Conservation (phyloP, 1,284 basidiomycete species). For the Porodaedalea pini region DNA sequence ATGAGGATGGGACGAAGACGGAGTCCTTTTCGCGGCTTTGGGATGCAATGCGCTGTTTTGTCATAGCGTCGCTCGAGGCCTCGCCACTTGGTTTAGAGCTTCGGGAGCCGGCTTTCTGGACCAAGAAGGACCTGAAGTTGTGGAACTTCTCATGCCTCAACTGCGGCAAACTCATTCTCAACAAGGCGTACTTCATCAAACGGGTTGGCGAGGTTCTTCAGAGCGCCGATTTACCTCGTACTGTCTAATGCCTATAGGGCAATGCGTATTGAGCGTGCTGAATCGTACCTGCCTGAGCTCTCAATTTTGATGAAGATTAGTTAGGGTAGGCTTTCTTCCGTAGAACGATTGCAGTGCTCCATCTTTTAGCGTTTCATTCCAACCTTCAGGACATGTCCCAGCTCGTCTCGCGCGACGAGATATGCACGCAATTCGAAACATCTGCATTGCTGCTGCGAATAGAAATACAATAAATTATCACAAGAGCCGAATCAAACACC, state of each 20-base stretch:
- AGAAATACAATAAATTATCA: background rate
- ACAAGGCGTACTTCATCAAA: constrained; percentile 2
- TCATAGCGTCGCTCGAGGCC: background rate
- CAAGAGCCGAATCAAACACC: constrained; percentile 44
- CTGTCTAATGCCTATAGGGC: background rate
- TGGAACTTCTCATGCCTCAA: background rate
- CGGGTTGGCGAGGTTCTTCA: background rate
- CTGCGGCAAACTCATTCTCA: background rate
- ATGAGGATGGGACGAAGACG: constrained; percentile 4
- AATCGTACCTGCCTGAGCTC: no score
- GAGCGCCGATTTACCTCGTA: background rate
- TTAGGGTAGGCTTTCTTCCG: no score
- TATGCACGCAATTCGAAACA: no score
- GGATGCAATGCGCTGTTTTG: constrained; percentile 1
- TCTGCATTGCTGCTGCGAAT: background rate
- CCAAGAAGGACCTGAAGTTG: background rate
- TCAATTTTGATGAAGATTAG: no score
- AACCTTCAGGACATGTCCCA: no score
- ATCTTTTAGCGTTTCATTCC: no score
- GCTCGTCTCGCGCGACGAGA: no score
- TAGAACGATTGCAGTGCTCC: no score
- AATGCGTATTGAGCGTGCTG: no score
- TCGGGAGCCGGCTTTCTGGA: background rate
- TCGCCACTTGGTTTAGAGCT: background rate
- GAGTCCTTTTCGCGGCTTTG: background rate